These are phyloP conservation scores for Eucalyptus marginata DNA, from an alignment of 345 rosid genomes.

Conservation along the genomic window DNA sequence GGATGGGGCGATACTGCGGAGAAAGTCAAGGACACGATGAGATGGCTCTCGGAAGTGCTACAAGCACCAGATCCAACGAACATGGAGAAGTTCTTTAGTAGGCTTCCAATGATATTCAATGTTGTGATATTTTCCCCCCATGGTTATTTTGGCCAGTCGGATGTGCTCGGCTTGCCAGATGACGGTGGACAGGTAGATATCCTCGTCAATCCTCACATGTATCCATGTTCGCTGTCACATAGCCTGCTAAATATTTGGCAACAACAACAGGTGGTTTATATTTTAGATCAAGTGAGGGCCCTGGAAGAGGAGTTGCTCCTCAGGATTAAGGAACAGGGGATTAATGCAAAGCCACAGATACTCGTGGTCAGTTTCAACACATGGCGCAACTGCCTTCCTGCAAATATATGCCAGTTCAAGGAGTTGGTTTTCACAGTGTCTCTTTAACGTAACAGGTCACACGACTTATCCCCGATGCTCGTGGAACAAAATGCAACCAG, in stretches of 20 bases:
- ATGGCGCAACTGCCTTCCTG: background rate
- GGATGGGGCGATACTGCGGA: constrained; percentile 86
- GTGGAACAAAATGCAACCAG: constrained; percentile 72
- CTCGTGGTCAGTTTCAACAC: constrained; percentile 41
- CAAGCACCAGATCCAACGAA: constrained; percentile 76
- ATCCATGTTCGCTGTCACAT: background rate
- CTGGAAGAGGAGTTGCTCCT: constrained; percentile 75
- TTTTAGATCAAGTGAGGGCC: constrained; percentile 89
- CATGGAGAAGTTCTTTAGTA: constrained; percentile 43
- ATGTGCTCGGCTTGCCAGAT: constrained; percentile 91
- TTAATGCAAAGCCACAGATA: constrained; percentile 64
- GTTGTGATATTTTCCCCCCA: constrained; percentile 79
- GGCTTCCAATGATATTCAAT: constrained; percentile 51
- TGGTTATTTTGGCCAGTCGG: constrained; percentile 81
- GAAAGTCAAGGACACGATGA: constrained; percentile 57
- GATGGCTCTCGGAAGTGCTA: constrained; percentile 69
- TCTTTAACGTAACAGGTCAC: constrained; percentile 40
- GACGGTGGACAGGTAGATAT: constrained; percentile 67
- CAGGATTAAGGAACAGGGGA: constrained; percentile 64
- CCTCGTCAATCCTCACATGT: background rate
- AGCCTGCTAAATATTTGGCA: background rate
- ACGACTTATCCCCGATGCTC: constrained; percentile 73
- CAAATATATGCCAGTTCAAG: background rate
- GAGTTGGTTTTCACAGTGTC: background rate
- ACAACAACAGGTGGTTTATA: constrained; percentile 56